Evolutionary conservation across 2,329 filamentous ascomycete species (phyloP).

Genomic region (Plectosphaerella cucumerina): DNA sequence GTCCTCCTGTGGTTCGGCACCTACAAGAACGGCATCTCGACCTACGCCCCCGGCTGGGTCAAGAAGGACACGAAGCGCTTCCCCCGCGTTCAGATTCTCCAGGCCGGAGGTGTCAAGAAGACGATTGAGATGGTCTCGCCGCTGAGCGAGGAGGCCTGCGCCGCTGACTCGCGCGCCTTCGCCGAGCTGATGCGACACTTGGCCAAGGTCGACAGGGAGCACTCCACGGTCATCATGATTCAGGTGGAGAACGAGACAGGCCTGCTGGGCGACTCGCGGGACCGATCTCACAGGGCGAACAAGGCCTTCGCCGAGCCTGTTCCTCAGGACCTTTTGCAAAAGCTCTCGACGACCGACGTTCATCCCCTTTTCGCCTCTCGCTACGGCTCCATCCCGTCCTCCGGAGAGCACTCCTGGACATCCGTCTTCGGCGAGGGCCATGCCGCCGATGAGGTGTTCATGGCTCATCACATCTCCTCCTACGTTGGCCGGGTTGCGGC

Average conservation of each 20-base stretch:
- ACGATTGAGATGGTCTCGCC: constrained; percentile 29
- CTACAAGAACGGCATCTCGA: constrained; percentile 33
- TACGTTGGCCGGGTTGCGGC: constrained; percentile 28
- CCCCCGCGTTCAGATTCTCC: constrained; percentile 24
- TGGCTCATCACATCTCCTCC: constrained; percentile 29
- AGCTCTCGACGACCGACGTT: constrained; percentile 17
- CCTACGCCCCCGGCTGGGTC: constrained; percentile 29
- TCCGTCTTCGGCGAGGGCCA: constrained; percentile 23
- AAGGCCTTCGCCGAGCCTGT: constrained; percentile 31
- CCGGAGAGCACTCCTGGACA: constrained; percentile 24
- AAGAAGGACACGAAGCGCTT: constrained; percentile 29
- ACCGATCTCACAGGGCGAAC: constrained; percentile 36
- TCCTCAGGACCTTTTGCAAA: constrained; percentile 19
- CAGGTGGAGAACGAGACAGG: constrained; percentile 56
- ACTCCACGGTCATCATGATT: constrained; percentile 50
- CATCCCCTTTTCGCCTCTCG: constrained; percentile 24
- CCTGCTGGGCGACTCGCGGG: constrained; percentile 46
- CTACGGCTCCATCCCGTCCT: constrained; percentile 16
- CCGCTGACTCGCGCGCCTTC: constrained; percentile 27
- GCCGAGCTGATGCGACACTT: constrained; percentile 25
- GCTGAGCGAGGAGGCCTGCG: constrained; percentile 19
- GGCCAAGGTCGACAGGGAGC: constrained; percentile 35
- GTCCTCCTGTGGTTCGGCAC: constrained; percentile 34
- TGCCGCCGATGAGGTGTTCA: constrained; percentile 28
- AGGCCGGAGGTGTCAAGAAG: constrained; percentile 24